A percentile compares a stretch with the other conserved stretches of the same genome.
phyloP scores from a whole-genome alignment of 2,329 filamentous ascomycete species.

The Arthrocladium fulminans region DNA sequence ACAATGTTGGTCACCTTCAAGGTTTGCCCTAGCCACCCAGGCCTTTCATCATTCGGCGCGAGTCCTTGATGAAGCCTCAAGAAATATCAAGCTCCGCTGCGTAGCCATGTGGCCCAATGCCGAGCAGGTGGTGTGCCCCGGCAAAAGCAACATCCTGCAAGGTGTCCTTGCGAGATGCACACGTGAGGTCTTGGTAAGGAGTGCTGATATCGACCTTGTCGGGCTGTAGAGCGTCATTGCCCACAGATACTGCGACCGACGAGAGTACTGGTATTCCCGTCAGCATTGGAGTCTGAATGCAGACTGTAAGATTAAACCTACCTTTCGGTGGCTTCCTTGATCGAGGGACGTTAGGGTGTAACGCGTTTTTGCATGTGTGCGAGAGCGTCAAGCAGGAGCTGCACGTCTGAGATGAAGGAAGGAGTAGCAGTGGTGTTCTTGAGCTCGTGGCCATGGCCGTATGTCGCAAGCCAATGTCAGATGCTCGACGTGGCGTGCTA shows the following conservation, averaged over 20 bases:
- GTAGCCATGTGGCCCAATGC: background rate
- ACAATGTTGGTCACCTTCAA: too few relatives aligned
- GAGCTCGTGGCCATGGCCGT: background rate
- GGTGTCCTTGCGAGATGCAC: background rate
- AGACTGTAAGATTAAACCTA: too few relatives aligned
- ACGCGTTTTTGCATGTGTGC: background rate
- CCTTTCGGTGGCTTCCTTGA: background rate
- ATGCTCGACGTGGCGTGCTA: background rate
- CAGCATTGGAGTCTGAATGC: too few relatives aligned
- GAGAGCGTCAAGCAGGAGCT: background rate
- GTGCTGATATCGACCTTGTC: too few relatives aligned
- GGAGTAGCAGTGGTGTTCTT: background rate
- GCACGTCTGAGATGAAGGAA: conserved; percentile 1
- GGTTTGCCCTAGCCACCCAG: too few relatives aligned
- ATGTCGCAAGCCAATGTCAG: background rate
- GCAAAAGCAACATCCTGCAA: background rate
- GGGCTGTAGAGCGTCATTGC: too few relatives aligned
- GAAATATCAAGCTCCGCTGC: background rate
- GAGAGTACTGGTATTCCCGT: too few relatives aligned
- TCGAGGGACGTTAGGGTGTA: background rate
- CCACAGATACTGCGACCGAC: too few relatives aligned
- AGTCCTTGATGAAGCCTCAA: background rate
- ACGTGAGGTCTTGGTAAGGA: too few relatives aligned
- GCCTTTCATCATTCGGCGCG: too few relatives aligned
- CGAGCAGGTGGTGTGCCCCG: background rate